Percentiles rank a stretch among this genome's conserved stretches.
Conservation (phyloP, 2,329 filamentous ascomycete genomes). For the Fusarium buxicola region DNA sequence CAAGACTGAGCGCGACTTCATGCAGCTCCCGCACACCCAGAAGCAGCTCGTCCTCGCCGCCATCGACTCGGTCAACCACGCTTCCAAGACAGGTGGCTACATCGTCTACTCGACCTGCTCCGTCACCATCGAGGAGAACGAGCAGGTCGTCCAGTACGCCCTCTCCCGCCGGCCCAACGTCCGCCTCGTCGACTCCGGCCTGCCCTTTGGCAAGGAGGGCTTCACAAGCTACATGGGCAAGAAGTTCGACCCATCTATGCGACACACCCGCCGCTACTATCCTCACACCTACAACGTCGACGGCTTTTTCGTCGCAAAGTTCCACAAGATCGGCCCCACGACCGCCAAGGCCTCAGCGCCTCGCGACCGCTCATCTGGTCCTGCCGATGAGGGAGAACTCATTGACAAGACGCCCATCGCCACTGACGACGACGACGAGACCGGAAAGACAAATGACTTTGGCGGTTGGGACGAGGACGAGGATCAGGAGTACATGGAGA, state of each 20-base stretch:
- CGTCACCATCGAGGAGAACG: conserved; percentile 90
- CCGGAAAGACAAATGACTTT: conserved; percentile 62
- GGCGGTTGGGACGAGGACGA: conserved; percentile 80
- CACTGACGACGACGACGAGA: conserved; percentile 57
- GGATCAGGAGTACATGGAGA: conserved; percentile 77
- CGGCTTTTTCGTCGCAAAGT: conserved; percentile 97
- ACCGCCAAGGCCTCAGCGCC: conserved; percentile 62
- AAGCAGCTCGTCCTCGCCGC: conserved; percentile 93
- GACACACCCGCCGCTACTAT: conserved; percentile 86
- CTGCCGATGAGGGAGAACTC: conserved; percentile 55
- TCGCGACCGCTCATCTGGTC: conserved; percentile 48
- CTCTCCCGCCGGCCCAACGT: conserved; percentile 93
- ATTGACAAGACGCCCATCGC: conserved; percentile 78
- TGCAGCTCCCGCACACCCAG: conserved; percentile 91
- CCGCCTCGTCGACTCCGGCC: conserved; percentile 88
- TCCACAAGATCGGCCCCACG: conserved; percentile 90
- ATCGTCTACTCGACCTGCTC: conserved; percentile 97
- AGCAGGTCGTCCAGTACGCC: conserved; percentile 93
- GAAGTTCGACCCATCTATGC: conserved; percentile 87
- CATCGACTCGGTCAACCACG: conserved; percentile 94
- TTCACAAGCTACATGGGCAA: conserved; percentile 94
- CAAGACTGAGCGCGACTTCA: conserved; percentile 95
- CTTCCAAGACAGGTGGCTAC: conserved; percentile 92
- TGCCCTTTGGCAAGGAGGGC: conserved; percentile 91
- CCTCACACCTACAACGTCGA: conserved; percentile 95